phyloP scores from a whole-genome alignment of 495 filamentous ascomycete genomes.

The Podospora tetraspora region DNA sequence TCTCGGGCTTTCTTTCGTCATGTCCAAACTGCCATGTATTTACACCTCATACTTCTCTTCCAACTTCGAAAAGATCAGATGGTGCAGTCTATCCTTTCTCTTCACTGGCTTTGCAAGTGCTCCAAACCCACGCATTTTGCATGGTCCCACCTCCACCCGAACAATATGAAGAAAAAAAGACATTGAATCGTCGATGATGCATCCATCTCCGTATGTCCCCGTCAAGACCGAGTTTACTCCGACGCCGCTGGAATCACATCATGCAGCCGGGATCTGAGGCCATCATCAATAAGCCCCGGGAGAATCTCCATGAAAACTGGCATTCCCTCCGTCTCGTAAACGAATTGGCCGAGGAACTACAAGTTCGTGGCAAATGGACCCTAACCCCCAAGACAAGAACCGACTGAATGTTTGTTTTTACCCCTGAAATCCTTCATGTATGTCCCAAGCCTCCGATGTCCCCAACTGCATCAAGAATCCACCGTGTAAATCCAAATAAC shows the following conservation, averaged over 20 bases:
- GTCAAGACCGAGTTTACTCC: not conserved
- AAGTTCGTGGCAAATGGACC: not conserved
- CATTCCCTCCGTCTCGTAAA: not conserved
- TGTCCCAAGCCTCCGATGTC: not conserved
- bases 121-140: not conserved
- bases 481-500: not conserved
- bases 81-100: not conserved
- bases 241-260: not conserved
- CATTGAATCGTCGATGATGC: not conserved
- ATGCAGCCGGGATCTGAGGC: not conserved
- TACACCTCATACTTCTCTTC: not conserved
- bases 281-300: not conserved
- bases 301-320: not conserved
- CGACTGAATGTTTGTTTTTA: not conserved
- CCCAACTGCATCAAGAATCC: not conserved
- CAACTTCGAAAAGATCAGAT: not conserved
- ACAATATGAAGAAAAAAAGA: not conserved
- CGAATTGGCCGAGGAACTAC: not conserved
- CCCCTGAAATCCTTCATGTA: not conserved
- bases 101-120: not conserved
- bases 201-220: not conserved
- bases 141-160: not conserved
- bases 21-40: not conserved
- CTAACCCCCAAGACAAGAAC: not conserved
- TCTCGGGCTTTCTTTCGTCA: not conserved